Conservation (phyloP, 2,329 filamentous ascomycete genomes). For the Blastomyces parvus region DNA sequence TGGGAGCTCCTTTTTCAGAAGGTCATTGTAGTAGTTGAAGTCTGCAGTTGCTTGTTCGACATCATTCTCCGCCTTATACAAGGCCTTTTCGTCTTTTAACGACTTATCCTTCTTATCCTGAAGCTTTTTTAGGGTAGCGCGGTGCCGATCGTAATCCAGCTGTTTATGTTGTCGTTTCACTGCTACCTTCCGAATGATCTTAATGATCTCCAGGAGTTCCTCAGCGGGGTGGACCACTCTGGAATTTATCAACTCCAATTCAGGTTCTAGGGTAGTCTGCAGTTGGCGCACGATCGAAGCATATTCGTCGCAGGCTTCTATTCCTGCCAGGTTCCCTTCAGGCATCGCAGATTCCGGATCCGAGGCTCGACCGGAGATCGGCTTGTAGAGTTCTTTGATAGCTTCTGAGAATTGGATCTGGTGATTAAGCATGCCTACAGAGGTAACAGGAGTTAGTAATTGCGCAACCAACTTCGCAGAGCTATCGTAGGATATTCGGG, state of each 20-base stretch:
- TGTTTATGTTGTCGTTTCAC: constrained; percentile 95
- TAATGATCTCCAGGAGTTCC: constrained; percentile 89
- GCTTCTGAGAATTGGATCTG: constrained; percentile 98
- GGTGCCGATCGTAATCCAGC: constrained; percentile 87
- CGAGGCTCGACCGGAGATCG: constrained; percentile 89
- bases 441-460: neutral
- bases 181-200: constrained; percentile 80
- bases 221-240: constrained; percentile 86
- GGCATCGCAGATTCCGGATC: constrained; percentile 75
- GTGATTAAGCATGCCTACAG: constrained; percentile 74
- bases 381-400: constrained; percentile 94
- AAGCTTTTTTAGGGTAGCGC: constrained; percentile 75
- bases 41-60: constrained; percentile 88
- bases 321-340: constrained; percentile 86
- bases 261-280: constrained; percentile 76
- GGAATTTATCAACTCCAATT: constrained; percentile 94
- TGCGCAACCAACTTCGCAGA: too few relatives aligned
- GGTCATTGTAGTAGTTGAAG: constrained; percentile 95
- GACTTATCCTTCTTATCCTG: constrained; percentile 97
- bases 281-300: constrained; percentile 82
- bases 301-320: constrained; percentile 92
- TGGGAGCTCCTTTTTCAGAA: constrained; percentile 91
- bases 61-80: constrained; percentile 91
- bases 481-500: neutral
- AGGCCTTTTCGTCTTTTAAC: constrained; percentile 91